Conservation (phyloP, 495 filamentous ascomycete species). For the Astrothelium macrocarpum region DNA sequence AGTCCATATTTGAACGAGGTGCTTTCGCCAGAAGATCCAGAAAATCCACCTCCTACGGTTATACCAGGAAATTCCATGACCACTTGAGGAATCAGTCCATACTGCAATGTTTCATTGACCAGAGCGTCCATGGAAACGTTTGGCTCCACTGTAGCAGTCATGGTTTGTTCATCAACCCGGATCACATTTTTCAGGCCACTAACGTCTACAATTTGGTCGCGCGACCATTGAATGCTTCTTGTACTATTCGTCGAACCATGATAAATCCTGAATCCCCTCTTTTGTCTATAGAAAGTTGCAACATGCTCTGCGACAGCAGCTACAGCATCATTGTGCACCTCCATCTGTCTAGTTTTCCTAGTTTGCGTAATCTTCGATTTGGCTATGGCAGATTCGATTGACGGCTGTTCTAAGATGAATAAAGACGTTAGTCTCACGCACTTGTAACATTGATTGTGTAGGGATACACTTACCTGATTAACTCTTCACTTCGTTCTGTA, state of each 20-base stretch:
- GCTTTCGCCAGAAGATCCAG: slow-evolving; percentile 52
- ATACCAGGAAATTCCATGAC: slow-evolving; percentile 54
- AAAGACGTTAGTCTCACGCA: slow-evolving; percentile 17
- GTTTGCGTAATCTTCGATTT: too few relatives aligned
- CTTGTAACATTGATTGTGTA: too few relatives aligned
- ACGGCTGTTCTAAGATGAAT: too few relatives aligned
- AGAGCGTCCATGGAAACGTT: slow-evolving; percentile 58
- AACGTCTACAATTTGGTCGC: slow-evolving; percentile 47
- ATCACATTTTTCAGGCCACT: slow-evolving; percentile 29
- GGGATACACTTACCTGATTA: too few relatives aligned
- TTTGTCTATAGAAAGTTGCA: slow-evolving; percentile 6
- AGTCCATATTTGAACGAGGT: slow-evolving; percentile 49
- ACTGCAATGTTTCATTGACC: slow-evolving; percentile 41
- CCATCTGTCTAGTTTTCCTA: slow-evolving; percentile 11
- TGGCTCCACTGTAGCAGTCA: slow-evolving; percentile 46
- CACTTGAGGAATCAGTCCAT: slow-evolving; percentile 47
- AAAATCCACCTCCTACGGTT: slow-evolving; percentile 53
- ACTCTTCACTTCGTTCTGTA: too few relatives aligned
- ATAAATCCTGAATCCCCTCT: slow-evolving; percentile 19
- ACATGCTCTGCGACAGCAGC: slow-evolving; percentile 11
- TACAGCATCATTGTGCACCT: slow-evolving; percentile 11
- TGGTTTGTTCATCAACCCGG: slow-evolving; percentile 31
- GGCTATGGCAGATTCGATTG: too few relatives aligned
- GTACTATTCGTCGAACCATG: slow-evolving; percentile 26
- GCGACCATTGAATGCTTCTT: slow-evolving; percentile 10